Percentiles rank a stretch among this genome's conserved stretches.
Conservation (phyloP, 2,329 filamentous ascomycete genomes). For the Colletotrichum godetiae region DNA sequence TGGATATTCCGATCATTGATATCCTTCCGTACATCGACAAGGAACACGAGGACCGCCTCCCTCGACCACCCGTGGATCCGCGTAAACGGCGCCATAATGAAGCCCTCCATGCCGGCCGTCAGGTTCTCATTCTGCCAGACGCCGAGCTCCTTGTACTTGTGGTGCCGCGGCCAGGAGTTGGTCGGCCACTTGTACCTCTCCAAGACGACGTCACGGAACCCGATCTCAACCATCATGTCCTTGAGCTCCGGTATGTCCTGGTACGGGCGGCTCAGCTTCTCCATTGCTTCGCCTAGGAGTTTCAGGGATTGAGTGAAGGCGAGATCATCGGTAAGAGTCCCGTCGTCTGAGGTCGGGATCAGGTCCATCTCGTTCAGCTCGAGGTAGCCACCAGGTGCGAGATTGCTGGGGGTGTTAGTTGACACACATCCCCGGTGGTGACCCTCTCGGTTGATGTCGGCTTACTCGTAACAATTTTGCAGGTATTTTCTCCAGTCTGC, state of each 20-base stretch:
- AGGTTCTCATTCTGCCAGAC: slow-evolving; percentile 25
- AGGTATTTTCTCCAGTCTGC: slow-evolving; percentile 38
- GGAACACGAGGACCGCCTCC: slow-evolving; percentile 37
- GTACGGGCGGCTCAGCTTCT: slow-evolving; percentile 41
- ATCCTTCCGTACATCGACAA: slow-evolving; percentile 37
- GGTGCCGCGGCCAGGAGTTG: slow-evolving; percentile 62
- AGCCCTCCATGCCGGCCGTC: neutral
- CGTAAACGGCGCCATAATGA: neutral
- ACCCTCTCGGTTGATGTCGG: no score
- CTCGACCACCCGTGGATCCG: slow-evolving; percentile 36
- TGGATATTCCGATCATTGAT: slow-evolving; percentile 38
- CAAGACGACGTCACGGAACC: slow-evolving; percentile 63
- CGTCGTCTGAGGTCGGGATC: slow-evolving; percentile 44
- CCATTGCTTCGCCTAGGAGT: slow-evolving; percentile 44
- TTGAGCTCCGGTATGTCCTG: slow-evolving; percentile 53
- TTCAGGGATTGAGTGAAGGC: slow-evolving; percentile 42
- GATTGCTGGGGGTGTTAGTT: slow-evolving; percentile 6
- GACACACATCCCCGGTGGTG: neutral
- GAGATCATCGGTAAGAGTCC: slow-evolving; percentile 42
- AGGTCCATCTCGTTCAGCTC: slow-evolving; percentile 52
- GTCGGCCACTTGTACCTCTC: slow-evolving; percentile 60
- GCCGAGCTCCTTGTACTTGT: slow-evolving; percentile 62
- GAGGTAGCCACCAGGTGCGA: slow-evolving; percentile 46
- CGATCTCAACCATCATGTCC: slow-evolving; percentile 48
- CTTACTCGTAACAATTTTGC: slow-evolving; percentile 35